Evolutionary conservation across 495 filamentous ascomycete species (phyloP).

Genomic region (Rusavskia elegans): DNA sequence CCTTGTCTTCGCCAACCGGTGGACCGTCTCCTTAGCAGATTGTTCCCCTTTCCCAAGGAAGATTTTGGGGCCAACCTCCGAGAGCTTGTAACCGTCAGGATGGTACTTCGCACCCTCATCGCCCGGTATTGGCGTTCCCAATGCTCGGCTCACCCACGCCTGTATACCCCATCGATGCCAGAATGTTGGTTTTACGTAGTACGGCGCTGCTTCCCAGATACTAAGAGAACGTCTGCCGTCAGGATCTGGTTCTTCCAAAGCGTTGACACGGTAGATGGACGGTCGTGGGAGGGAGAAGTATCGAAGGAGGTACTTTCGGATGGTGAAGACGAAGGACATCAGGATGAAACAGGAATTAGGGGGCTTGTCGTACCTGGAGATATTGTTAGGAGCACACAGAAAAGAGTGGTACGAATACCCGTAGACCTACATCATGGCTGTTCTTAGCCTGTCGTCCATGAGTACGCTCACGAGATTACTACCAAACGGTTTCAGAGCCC

Average conservation of each 20-base stretch:
- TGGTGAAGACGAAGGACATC: slow-evolving; percentile 25
- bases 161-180: slow-evolving; percentile 42
- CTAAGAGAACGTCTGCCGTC: slow-evolving; percentile 32
- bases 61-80: slow-evolving; percentile 40
- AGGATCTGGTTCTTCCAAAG: slow-evolving; percentile 28
- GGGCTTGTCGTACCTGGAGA: slow-evolving; percentile 29
- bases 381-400: no score
- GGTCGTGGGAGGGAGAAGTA: slow-evolving; percentile 40
- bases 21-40: slow-evolving; percentile 24
- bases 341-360: slow-evolving; percentile 19
- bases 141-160: slow-evolving; percentile 35
- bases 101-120: slow-evolving; percentile 38
- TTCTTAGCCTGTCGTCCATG: slow-evolving; percentile 47
- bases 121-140: slow-evolving; percentile 43
- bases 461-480: slow-evolving; percentile 37
- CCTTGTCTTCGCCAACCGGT: slow-evolving; percentile 20
- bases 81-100: slow-evolving; percentile 40
- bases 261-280: slow-evolving; percentile 23
- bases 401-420: no score
- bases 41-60: slow-evolving; percentile 41
- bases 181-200: slow-evolving; percentile 44
- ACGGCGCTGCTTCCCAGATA: slow-evolving; percentile 37
- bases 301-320: slow-evolving; percentile 37
- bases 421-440: slow-evolving; percentile 43
- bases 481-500: slow-evolving; percentile 28